Evolutionary conservation across 106 monocot genomes (phyloP), one percentile per base, ranked within the genome.

Genomic region (Gastrodia elata): DNA sequence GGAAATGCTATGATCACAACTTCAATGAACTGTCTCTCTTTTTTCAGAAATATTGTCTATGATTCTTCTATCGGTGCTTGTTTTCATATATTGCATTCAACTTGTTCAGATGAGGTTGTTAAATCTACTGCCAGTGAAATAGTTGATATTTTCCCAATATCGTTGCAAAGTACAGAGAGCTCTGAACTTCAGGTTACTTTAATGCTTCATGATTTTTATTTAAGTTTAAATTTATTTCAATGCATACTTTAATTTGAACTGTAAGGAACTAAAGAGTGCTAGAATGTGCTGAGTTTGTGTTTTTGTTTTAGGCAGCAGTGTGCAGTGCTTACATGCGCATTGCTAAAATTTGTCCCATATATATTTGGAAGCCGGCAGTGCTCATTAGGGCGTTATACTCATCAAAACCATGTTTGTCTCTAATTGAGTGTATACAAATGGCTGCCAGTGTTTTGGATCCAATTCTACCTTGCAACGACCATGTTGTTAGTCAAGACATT

Each of bases 1-100:
- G 57, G 22, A 28, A 52, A 41, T 42, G 16, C n/a, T 75, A 46
- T 32, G n/a, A 33, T 38, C 2, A 55, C 42, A 14, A 10, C 16
- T 72, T 33, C 42, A 9, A 33, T 49, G 34, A 30, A 73, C 70
- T 74, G 37, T 77, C 46, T 67, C 40, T 18, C 55, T 58, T 85
- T 27, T 74, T 81, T 64, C 86, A 96, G 96, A 77, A 89, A 86
- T 68, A 46, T 76, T 68, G 78, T 28, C 70, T 93, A 98, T 74
- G 97, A 98, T 77, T 85, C 87, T 48, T 83, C 84, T 9, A 38
- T 93, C 65, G 97, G 93, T 71, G 73, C 84, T 61, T 98, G 97
- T 76, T 81, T 98, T 71, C 90, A 88, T 80, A 84, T 77, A 28
- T 78, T 98, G 38, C 85, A 93, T 82, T 84, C 91, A 44, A 64